These are phyloP conservation scores for Neonectria faginata DNA, from an alignment of 2,329 filamentous ascomycete genomes.

Conservation along the genomic window DNA sequence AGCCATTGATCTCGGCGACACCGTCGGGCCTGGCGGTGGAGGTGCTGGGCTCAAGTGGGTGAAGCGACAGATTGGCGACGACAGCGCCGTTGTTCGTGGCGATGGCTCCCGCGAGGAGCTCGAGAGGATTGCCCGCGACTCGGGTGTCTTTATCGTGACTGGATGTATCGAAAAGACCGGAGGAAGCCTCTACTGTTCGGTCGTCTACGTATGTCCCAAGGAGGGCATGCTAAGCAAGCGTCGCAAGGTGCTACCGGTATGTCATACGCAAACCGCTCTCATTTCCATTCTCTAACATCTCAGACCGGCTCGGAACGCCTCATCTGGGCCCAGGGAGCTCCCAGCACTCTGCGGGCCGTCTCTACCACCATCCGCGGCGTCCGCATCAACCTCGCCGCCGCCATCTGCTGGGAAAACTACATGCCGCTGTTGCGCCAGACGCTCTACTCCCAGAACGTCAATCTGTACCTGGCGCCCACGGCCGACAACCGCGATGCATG, in stretches of 20 bases:
- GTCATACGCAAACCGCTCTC: constrained; percentile 45
- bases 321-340: constrained; percentile 88
- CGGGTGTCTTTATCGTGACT: constrained; percentile 83
- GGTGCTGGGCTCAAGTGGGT: constrained; percentile 82
- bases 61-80: constrained; percentile 62
- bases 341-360: constrained; percentile 82
- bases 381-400: constrained; percentile 82
- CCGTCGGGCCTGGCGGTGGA: constrained; percentile 64
- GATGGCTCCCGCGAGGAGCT: constrained; percentile 81
- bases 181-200: constrained; percentile 86
- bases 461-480: constrained; percentile 90
- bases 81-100: constrained; percentile 53
- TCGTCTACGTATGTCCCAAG: constrained; percentile 82
- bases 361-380: constrained; percentile 83
- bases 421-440: constrained; percentile 90
- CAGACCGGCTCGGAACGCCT: constrained; percentile 83
- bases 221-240: constrained; percentile 84
- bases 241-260: constrained; percentile 89
- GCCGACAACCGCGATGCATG: constrained; percentile 88
- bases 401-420: constrained; percentile 97
- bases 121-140: constrained; percentile 79
- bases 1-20: constrained; percentile 88
- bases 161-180: constrained; percentile 84
- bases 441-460: constrained; percentile 90
- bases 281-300: constrained; percentile 10